Percentiles rank a stretch among this genome's conserved stretches.
These are phyloP conservation scores for Phytophthora quininea DNA, from an alignment of 352 stramenopile species.

Conservation along the genomic window DNA sequence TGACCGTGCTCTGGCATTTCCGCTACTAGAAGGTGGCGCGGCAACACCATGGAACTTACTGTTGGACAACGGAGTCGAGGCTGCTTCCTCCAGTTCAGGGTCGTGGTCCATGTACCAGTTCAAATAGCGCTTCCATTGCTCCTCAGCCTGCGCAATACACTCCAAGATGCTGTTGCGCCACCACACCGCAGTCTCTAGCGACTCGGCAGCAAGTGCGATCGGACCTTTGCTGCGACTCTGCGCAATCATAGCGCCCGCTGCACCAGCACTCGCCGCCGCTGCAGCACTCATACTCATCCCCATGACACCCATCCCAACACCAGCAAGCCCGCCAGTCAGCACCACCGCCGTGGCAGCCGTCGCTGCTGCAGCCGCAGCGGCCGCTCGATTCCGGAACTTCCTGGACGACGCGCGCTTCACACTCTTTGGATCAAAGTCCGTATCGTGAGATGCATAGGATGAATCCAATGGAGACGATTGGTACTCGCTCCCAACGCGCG, in stretches of 20 bases:
- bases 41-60: slow-evolving; percentile 8
- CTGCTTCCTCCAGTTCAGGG: slow-evolving; percentile 43
- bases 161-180: slow-evolving; percentile 88
- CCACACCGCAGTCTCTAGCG: slow-evolving; percentile 82
- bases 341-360: slow-evolving; percentile 82
- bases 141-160: slow-evolving; percentile 83
- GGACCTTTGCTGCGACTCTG: slow-evolving; percentile 75
- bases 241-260: slow-evolving; percentile 70
- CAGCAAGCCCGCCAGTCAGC: slow-evolving; percentile 76
- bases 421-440: slow-evolving; percentile 48
- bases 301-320: slow-evolving; percentile 78
- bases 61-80: slow-evolving; percentile 22
- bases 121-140: slow-evolving; percentile 87
- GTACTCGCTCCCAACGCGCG: slow-evolving; percentile 34
- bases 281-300: slow-evolving; percentile 85
- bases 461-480: slow-evolving; percentile 39
- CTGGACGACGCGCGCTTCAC: slow-evolving; percentile 58
- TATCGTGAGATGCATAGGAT: slow-evolving; percentile 32
- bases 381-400: slow-evolving; percentile 68
- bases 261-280: slow-evolving; percentile 73
- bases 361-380: slow-evolving; percentile 68
- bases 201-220: slow-evolving; percentile 81
- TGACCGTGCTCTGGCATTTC: slow-evolving; percentile 10
- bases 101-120: slow-evolving; percentile 90
- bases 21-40: not conserved